phyloP scores from a whole-genome alignment of 1,139 yeast species.

The Meyerozyma sp. region DNA sequence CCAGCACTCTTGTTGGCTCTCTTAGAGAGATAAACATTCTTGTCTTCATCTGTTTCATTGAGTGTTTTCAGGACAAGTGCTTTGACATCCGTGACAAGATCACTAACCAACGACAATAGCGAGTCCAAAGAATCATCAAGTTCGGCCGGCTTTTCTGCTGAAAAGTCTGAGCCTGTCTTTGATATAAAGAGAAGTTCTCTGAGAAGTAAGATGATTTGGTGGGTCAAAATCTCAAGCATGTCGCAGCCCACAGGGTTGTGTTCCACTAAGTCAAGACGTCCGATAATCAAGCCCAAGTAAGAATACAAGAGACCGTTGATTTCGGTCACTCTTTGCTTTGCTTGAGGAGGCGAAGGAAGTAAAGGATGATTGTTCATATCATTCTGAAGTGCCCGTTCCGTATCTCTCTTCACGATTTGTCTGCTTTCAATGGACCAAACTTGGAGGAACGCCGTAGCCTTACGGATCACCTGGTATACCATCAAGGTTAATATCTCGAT shows the following conservation, averaged over 20 bases:
- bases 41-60: conserved; percentile 32
- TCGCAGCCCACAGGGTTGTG: conserved; percentile 69
- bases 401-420: conserved; percentile 33
- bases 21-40: conserved; percentile 7
- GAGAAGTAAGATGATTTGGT: conserved; percentile 59
- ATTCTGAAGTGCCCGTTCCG: conserved; percentile 29
- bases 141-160: conserved; percentile 36
- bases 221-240: conserved; percentile 57
- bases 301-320: conserved; percentile 64
- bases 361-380: conserved; percentile 41
- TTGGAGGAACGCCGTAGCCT: conserved; percentile 67
- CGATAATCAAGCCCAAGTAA: conserved; percentile 67
- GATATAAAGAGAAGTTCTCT: conserved; percentile 62
- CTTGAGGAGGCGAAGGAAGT: conserved; percentile 57
- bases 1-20: conserved; percentile 4
- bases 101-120: conserved; percentile 56
- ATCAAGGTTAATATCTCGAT: conserved; percentile 68
- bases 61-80: conserved; percentile 52
- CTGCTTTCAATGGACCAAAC: conserved; percentile 66
- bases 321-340: conserved; percentile 68
- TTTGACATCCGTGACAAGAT: conserved; percentile 60
- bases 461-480: conserved; percentile 68
- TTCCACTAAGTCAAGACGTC: conserved; percentile 69
- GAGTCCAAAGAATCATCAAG: conserved; percentile 55
- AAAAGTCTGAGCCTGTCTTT: conserved; percentile 46